phyloP scores from a whole-genome alignment of 2,329 filamentous ascomycete genomes.

The Colletotrichum camelliae region DNA sequence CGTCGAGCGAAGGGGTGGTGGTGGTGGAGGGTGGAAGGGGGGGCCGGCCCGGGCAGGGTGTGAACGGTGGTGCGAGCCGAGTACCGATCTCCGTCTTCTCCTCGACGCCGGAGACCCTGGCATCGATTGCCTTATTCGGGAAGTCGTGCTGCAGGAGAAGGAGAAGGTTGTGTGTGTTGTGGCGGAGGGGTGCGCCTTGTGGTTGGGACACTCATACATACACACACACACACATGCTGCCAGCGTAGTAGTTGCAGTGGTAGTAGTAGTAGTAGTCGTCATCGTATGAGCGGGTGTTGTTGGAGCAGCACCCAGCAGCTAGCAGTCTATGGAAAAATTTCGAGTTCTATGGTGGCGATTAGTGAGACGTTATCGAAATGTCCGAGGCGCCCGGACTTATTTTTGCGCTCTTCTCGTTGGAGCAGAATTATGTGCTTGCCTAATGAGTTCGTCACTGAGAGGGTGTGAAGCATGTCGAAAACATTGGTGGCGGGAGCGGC shows the following conservation, averaged over 20 bases:
- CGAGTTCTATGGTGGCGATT: not conserved
- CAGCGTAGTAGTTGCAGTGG: not conserved
- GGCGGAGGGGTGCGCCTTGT: not conserved
- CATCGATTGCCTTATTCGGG: not conserved
- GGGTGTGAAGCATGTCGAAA: not conserved
- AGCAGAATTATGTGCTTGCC: not conserved
- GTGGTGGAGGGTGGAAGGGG: not conserved
- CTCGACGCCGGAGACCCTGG: not conserved
- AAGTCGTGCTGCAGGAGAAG: not conserved
- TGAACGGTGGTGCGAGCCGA: constrained; percentile 16
- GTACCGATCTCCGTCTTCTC: constrained; percentile 15
- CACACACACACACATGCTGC: not conserved
- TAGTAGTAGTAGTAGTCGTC: not conserved
- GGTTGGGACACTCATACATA: not conserved
- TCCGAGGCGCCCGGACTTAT: not conserved
- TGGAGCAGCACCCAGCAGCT: not conserved
- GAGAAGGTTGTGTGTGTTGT: not conserved
- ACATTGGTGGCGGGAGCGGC: not conserved
- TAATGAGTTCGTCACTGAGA: not conserved
- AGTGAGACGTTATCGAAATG: not conserved
- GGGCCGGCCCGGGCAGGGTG: constrained; percentile 7
- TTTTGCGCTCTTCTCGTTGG: not conserved
- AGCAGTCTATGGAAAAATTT: not conserved
- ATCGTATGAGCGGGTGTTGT: not conserved
- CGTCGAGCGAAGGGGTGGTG: not conserved